Percentiles rank a stretch among this genome's conserved stretches.
phyloP scores from a whole-genome alignment of 148 eudicot species.

The Rhododendron kiyosumense region DNA sequence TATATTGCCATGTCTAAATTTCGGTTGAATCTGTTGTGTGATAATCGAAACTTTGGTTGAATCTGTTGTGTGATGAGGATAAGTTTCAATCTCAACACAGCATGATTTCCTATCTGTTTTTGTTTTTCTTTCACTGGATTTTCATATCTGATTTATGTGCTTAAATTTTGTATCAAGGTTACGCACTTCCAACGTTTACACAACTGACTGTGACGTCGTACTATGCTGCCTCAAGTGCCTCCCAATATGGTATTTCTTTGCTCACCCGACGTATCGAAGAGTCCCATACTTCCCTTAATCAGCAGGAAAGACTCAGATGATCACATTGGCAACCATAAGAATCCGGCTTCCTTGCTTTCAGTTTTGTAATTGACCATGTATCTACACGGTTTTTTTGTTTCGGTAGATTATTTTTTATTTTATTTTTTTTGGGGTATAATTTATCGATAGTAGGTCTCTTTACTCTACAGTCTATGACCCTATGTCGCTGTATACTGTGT shows the following conservation, averaged over 20 bases:
- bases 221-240: conserved; percentile 79
- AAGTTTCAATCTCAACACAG: background rate
- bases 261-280: conserved; percentile 72
- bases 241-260: conserved; percentile 80
- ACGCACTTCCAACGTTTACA: conserved; percentile 65
- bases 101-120: background rate
- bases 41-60: background rate
- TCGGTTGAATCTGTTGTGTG: background rate
- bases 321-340: conserved; percentile 17
- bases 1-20: background rate
- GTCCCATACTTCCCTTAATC: conserved; percentile 47
- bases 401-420: background rate
- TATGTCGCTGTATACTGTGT: background rate
- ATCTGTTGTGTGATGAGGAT: background rate
- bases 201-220: conserved; percentile 81
- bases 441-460: background rate
- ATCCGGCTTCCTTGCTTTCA: conserved; percentile 11
- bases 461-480: background rate
- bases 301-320: conserved; percentile 41
- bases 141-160: background rate
- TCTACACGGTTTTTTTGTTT: background rate
- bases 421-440: background rate
- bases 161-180: conserved; percentile 32
- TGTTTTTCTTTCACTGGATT: background rate
- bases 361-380: conserved; percentile 4